phyloP scores from a whole-genome alignment of 2,329 filamentous ascomycete species.

The Drechslera avenae region DNA sequence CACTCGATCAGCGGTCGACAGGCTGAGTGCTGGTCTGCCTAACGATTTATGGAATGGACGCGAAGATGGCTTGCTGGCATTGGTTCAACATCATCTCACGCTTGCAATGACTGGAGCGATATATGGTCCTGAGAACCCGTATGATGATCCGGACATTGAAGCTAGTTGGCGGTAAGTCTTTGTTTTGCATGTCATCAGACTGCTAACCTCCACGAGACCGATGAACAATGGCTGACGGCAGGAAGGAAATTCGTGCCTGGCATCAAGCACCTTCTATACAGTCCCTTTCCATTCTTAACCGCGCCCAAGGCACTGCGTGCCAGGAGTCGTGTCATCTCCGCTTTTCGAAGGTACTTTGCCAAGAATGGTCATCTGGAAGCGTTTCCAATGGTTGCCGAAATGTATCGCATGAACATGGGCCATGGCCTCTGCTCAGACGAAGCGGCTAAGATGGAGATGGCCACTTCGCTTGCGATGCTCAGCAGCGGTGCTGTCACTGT shows the following conservation, averaged over 20 bases:
- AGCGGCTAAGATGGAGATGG: constrained; percentile 52
- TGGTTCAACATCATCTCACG: constrained; percentile 42
- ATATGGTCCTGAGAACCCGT: constrained; percentile 53
- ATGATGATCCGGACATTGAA: constrained; percentile 42
- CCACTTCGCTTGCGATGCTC: constrained; percentile 49
- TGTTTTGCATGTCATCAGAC: neutral
- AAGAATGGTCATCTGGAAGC: constrained; percentile 47
- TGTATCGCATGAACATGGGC: constrained; percentile 41
- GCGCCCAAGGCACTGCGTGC: constrained; percentile 42
- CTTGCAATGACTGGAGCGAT: constrained; percentile 48
- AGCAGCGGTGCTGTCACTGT: constrained; percentile 49
- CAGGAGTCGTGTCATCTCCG: constrained; percentile 41
- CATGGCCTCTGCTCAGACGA: constrained; percentile 45
- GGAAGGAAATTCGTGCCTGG: constrained; percentile 33
- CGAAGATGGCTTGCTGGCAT: constrained; percentile 20
- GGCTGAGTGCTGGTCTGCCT: constrained; percentile 32
- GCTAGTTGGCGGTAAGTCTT: constrained; percentile 46
- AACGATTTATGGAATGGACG: constrained; percentile 11
- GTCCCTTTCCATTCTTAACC: constrained; percentile 31
- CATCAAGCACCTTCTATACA: constrained; percentile 31
- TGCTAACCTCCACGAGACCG: neutral
- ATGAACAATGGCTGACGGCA: no score
- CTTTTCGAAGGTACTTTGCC: constrained; percentile 50
- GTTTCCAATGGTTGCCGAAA: constrained; percentile 47
- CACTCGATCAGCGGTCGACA: constrained; percentile 44